Conservation (phyloP, 257 asterid genomes). For the Scutellaria barbata region DNA sequence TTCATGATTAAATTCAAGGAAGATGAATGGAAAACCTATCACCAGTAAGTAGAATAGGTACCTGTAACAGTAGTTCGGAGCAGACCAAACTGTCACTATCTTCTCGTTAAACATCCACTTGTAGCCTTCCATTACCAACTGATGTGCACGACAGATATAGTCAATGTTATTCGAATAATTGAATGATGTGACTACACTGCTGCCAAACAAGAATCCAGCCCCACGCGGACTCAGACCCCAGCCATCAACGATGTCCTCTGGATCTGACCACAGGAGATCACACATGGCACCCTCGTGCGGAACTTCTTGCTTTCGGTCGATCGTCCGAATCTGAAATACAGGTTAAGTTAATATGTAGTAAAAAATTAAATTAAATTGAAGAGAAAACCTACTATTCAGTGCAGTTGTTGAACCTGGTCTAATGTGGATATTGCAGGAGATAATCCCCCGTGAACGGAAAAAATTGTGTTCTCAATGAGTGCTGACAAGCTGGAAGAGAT, state of each 20-base stretch:
- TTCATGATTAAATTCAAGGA: constrained; percentile 20
- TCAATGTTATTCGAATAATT: constrained; percentile 84
- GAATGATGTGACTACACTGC: constrained; percentile 81
- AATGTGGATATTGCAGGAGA: constrained; percentile 88
- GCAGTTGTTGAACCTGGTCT: constrained; percentile 72
- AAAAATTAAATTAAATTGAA: background rate
- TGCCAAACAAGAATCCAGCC: constrained; percentile 95
- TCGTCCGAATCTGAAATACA: constrained; percentile 71
- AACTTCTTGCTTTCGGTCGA: constrained; percentile 98
- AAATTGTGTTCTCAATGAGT: constrained; percentile 89
- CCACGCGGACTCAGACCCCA: constrained; percentile 99
- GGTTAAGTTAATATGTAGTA: constrained; percentile 31
- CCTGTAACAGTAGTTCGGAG: constrained; percentile 99
- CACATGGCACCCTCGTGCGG: constrained; percentile 99
- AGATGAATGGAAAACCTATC: background rate
- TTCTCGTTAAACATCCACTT: constrained; percentile 96
- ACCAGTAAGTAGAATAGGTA: constrained; percentile 9
- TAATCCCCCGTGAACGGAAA: constrained; percentile 96
- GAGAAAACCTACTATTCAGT: constrained; percentile 4
- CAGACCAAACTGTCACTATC: constrained; percentile 98
- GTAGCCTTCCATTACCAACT: constrained; percentile 97
- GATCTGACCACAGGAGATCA: constrained; percentile 98
- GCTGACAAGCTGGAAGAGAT: constrained; percentile 83
- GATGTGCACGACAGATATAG: constrained; percentile 97
- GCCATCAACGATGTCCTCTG: constrained; percentile 93